phyloP scores from a whole-genome alignment of 345 rosid species.

The Nasturtium officinale region DNA sequence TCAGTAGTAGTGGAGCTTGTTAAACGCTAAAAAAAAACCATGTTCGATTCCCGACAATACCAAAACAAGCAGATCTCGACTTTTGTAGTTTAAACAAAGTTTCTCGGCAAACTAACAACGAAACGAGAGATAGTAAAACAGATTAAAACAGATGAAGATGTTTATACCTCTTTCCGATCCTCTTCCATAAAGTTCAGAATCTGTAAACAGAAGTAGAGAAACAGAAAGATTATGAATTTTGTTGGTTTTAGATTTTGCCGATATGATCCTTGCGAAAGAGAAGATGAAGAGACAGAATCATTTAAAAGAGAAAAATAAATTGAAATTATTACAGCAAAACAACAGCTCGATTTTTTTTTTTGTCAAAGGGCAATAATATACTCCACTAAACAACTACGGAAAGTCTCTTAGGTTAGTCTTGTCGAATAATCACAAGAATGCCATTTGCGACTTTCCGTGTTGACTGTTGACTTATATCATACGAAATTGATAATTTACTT shows the following conservation, averaged over 20 bases:
- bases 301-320: background rate
- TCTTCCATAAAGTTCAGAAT: constrained; percentile 34
- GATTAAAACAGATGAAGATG: background rate
- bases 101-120: constrained; percentile 20
- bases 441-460: constrained; percentile 28
- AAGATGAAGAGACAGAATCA: constrained; percentile 24
- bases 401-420: too few relatives aligned
- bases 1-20: constrained; percentile 23
- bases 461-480: background rate
- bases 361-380: constrained; percentile 7
- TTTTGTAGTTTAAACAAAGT: background rate
- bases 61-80: constrained; percentile 31
- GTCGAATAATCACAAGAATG: constrained; percentile 36
- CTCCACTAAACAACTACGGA: constrained; percentile 26
- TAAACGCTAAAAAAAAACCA: background rate
- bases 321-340: constrained; percentile 31
- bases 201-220: constrained; percentile 11
- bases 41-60: constrained; percentile 17
- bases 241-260: background rate
- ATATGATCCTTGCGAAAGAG: constrained; percentile 17
- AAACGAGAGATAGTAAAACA: background rate
- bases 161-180: constrained; percentile 41
- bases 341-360: constrained; percentile 31
- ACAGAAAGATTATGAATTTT: background rate
- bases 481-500: background rate